Percentiles rank a stretch among this genome's conserved stretches.
Evolutionary conservation across 371 early-diverging fungal genomes (phyloP).

Genomic region (Lichtheimia hyalospora): DNA sequence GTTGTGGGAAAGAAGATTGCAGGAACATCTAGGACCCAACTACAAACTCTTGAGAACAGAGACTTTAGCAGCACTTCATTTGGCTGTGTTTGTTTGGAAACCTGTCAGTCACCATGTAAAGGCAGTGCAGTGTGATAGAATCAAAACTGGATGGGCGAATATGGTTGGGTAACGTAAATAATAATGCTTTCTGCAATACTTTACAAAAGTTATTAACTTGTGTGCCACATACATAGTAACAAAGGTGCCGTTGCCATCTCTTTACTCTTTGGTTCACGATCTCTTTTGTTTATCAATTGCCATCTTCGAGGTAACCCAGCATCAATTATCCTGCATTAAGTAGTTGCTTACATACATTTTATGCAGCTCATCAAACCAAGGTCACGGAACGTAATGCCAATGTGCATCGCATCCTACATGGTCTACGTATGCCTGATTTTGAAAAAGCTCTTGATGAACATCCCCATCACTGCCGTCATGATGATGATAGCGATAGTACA

Average conservation of each 20-base stretch:
- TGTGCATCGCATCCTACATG: slow-evolving; percentile 35
- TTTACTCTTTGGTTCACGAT: slow-evolving; percentile 54
- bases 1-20: slow-evolving; percentile 59
- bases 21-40: slow-evolving; percentile 41
- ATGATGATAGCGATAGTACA: too few relatives aligned
- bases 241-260: slow-evolving; percentile 81
- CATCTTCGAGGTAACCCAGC: slow-evolving; percentile 73
- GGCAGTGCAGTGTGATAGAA: slow-evolving; percentile 34
- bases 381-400: slow-evolving; percentile 39
- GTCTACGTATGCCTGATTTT: slow-evolving; percentile 32
- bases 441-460: background rate
- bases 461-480: too few relatives aligned
- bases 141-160: slow-evolving; percentile 41
- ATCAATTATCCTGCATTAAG: background rate
- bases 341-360: background rate
- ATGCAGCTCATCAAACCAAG: slow-evolving; percentile 33
- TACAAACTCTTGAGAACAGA: slow-evolving; percentile 61
- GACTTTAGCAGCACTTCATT: slow-evolving; percentile 68
- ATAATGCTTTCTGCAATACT: background rate
- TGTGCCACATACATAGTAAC: slow-evolving; percentile 51
- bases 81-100: slow-evolving; percentile 69
- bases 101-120: slow-evolving; percentile 51
- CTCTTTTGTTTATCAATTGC: slow-evolving; percentile 71
- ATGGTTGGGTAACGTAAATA: slow-evolving; percentile 28
- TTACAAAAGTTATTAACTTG: background rate